A percentile compares a stretch with the other conserved stretches of the same genome.
phyloP scores from a whole-genome alignment of 805 yeast genomes.

The Vanderwaltozyma tropicalis region DNA sequence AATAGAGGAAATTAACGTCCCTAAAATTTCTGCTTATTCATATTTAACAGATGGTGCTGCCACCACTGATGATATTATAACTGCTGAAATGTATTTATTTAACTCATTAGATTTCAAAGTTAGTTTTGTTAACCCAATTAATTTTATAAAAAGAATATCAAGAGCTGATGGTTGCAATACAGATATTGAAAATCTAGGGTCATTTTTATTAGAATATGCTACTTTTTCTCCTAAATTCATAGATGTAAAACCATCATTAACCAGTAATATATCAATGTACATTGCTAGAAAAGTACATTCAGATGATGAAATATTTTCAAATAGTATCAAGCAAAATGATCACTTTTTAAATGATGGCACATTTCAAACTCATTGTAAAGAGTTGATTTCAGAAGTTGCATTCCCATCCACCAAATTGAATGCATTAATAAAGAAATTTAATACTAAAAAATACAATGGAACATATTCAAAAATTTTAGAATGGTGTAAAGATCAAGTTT shows the following conservation, averaged over 20 bases:
- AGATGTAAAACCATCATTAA: conserved; percentile 60
- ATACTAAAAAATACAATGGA: conserved; percentile 12
- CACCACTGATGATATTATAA: conserved; percentile 67
- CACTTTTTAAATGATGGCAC: conserved; percentile 13
- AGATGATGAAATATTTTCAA: conserved; percentile 23
- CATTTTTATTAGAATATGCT: conserved; percentile 70
- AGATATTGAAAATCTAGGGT: conserved; percentile 74
- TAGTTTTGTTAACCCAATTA: conserved; percentile 83
- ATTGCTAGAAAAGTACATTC: conserved; percentile 50
- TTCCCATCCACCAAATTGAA: conserved; percentile 22
- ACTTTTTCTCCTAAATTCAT: conserved; percentile 68
- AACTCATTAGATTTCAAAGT: conserved; percentile 64
- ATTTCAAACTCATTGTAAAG: conserved; percentile 17
- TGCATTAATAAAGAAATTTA: conserved; percentile 20
- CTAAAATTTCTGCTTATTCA: conserved; percentile 76
- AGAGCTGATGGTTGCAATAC: conserved; percentile 86
- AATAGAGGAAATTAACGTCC: conserved; percentile 84
- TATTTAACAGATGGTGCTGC: conserved; percentile 82
- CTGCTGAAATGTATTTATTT: conserved; percentile 72
- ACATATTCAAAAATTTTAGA: conserved; percentile 6
- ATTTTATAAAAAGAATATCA: conserved; percentile 76
- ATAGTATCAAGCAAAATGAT: conserved; percentile 16
- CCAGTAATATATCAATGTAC: conserved; percentile 85
- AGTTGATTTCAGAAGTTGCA: conserved; percentile 20
- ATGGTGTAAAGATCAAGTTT: conserved; percentile 6